phyloP scores from a whole-genome alignment of 2,329 filamentous ascomycete genomes.

The Verticillium alfalfae region DNA sequence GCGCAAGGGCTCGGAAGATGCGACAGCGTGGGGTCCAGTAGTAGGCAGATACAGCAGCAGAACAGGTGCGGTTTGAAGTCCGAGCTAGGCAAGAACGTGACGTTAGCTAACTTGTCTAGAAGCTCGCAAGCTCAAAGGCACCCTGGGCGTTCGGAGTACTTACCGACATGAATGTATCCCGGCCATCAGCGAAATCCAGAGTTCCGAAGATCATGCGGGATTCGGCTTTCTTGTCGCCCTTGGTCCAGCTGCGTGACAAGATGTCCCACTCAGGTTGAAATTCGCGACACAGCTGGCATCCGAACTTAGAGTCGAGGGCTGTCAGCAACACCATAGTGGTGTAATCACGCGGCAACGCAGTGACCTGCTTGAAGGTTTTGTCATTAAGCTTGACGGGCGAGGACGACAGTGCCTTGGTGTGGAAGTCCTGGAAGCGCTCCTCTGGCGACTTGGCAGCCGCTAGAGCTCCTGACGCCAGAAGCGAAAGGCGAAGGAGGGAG shows the following conservation, averaged over 20 bases:
- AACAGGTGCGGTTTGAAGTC: conserved; percentile 90
- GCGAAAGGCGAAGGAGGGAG: conserved; percentile 54
- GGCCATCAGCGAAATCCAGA: conserved; percentile 82
- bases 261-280: conserved; percentile 95
- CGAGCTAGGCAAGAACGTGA: conserved; percentile 54
- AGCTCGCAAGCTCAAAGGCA: neutral
- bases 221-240: conserved; percentile 71
- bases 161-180: conserved; percentile 82
- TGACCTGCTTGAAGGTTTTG: conserved; percentile 68
- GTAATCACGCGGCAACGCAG: conserved; percentile 75
- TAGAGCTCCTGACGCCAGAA: conserved; percentile 29
- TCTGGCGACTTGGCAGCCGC: conserved; percentile 56
- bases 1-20: conserved; percentile 63
- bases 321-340: conserved; percentile 78
- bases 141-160: conserved; percentile 15
- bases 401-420: conserved; percentile 58
- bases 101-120: conserved; percentile 2
- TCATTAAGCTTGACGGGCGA: conserved; percentile 76
- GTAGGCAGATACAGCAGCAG: conserved; percentile 85
- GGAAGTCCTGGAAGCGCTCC: conserved; percentile 68
- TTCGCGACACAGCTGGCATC: conserved; percentile 79
- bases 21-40: conserved; percentile 68
- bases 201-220: conserved; percentile 74
- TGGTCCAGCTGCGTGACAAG: conserved; percentile 78
- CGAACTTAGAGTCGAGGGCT: conserved; percentile 75